phyloP scores from a whole-genome alignment of 2,329 filamentous ascomycete species.

The Colletotrichum sp. region DNA sequence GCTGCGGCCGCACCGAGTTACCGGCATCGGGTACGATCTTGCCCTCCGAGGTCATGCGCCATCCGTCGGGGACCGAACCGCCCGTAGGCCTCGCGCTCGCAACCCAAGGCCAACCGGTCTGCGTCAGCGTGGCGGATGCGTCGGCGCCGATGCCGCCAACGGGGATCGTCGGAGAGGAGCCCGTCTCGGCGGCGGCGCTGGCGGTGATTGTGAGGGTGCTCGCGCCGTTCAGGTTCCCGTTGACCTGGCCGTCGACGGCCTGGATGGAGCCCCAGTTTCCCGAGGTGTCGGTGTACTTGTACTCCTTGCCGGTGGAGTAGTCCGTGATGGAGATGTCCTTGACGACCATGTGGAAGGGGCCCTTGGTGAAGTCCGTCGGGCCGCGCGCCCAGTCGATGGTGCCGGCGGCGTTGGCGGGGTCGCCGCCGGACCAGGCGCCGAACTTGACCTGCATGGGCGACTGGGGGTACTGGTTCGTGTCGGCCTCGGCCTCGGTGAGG shows the following conservation, averaged over 20 bases:
- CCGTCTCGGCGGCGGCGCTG: constrained; percentile 66
- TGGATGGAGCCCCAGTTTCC: constrained; percentile 84
- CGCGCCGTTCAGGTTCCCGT: constrained; percentile 66
- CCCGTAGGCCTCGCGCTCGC: constrained; percentile 56
- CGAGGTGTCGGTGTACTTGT: constrained; percentile 79
- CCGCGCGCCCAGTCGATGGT: constrained; percentile 92
- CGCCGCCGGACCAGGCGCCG: constrained; percentile 91
- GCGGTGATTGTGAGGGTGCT: constrained; percentile 57
- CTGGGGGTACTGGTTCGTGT: constrained; percentile 83
- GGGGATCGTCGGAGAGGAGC: constrained; percentile 69
- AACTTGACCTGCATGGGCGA: constrained; percentile 95
- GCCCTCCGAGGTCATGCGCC: constrained; percentile 79
- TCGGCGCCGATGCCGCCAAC: constrained; percentile 71
- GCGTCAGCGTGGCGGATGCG: constrained; percentile 55
- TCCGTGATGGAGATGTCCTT: constrained; percentile 79
- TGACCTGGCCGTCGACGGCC: constrained; percentile 79
- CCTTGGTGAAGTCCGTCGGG: constrained; percentile 80
- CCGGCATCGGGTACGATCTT: constrained; percentile 79
- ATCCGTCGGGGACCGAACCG: constrained; percentile 74
- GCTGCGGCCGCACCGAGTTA: constrained; percentile 35
- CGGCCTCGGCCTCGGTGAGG: constrained; percentile 72
- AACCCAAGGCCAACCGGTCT: constrained; percentile 74
- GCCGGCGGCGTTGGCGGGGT: constrained; percentile 76
- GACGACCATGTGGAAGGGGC: constrained; percentile 87
- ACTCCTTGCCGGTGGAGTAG: constrained; percentile 89